A percentile compares a stretch with the other conserved stretches of the same genome.
These are phyloP conservation scores for Vicia sativa DNA, from an alignment of 306 rosid species.

Conservation along the genomic window DNA sequence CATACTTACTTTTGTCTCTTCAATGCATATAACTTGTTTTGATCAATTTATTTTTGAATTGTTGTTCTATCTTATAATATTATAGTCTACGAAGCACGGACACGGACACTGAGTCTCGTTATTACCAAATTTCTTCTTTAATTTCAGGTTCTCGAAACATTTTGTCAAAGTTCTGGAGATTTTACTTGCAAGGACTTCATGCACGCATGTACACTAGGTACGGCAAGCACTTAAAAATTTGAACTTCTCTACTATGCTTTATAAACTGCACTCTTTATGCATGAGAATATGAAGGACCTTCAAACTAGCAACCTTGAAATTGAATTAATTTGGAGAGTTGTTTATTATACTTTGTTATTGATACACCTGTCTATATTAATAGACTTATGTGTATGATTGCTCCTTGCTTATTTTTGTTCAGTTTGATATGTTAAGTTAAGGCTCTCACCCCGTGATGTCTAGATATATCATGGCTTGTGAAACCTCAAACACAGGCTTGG, in stretches of 20 bases:
- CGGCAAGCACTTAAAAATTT: slow-evolving; percentile 28
- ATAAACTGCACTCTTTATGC: neutral
- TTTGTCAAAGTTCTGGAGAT: slow-evolving; percentile 43
- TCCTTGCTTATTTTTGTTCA: too few relatives aligned
- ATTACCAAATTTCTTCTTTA: slow-evolving; percentile 20
- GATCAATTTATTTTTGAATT: slow-evolving; percentile 15
- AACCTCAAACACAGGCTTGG: neutral
- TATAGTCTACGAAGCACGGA: too few relatives aligned
- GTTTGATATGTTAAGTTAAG: too few relatives aligned
- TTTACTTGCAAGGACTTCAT: slow-evolving; percentile 57
- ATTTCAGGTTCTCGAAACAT: slow-evolving; percentile 58
- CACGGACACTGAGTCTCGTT: neutral
- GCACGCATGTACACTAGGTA: slow-evolving; percentile 74
- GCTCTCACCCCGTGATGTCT: too few relatives aligned
- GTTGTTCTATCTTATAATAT: neutral
- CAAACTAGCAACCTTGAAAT: slow-evolving; percentile 1
- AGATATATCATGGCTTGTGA: too few relatives aligned
- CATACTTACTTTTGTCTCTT: slow-evolving; percentile 30
- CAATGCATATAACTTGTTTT: neutral
- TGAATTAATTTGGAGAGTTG: slow-evolving; percentile 10
- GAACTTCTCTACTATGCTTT: slow-evolving; percentile 9
- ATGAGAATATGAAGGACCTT: slow-evolving; percentile 10
- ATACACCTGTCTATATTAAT: slow-evolving; percentile 8
- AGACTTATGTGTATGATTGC: neutral
- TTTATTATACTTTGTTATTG: slow-evolving; percentile 4